Base-by-base conservation (phyloP, 139 green algal genomes). In the Chlorella ohadii region DNA sequence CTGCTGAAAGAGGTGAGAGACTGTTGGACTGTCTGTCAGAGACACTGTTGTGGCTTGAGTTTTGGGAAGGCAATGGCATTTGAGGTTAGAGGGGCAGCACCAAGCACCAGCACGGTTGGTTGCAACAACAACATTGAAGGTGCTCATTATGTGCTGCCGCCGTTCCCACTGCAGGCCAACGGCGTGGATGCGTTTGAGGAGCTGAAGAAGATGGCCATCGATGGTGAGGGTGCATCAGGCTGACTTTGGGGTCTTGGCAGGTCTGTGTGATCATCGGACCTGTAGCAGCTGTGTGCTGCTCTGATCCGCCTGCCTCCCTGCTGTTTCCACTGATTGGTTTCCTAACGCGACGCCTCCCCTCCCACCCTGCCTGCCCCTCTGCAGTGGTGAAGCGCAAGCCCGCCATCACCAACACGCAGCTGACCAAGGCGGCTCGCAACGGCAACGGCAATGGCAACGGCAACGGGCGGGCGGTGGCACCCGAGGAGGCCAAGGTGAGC, bases 171-270 rank as follows among this genome's bases (percentile, higher is more conserved):
- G 70, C 70, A 77, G 70, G 70, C 44, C 44, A 85, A 77, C 59
- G 85, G 84, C 31, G 81, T 79, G 28, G 93, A 98, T 86, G 95
- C 96, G 23, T 97, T 98, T 88, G 93, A 94, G 84, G 90, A 95
- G 88, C 91, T 98, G 22, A 96, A 97, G 90, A 36, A 72, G 36
- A 82, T 82, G 76, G 76, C 76, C 25, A 38, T 59, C 25, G 34
- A 55, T 28, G 55, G 76, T 82, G 57, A 23, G 74, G 23, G 64
- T n/a, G 15, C 63, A 19, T 13, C 63, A 25, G 13, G n/a, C 28
- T n/a, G 28, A 38, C 19, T n/a, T n/a, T n/a, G n/a, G n/a, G n/a
- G n/a, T n/a, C n/a, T n/a, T n/a, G n/a, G n/a, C n/a, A n/a, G n/a
- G n/a, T n/a, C n/a, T n/a, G n/a, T n/a, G n/a, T n/a, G n/a, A n/a